These are phyloP conservation scores for Paraphaeosphaeria sporulosa DNA, from an alignment of 2,329 filamentous ascomycete species.

Conservation along the genomic window DNA sequence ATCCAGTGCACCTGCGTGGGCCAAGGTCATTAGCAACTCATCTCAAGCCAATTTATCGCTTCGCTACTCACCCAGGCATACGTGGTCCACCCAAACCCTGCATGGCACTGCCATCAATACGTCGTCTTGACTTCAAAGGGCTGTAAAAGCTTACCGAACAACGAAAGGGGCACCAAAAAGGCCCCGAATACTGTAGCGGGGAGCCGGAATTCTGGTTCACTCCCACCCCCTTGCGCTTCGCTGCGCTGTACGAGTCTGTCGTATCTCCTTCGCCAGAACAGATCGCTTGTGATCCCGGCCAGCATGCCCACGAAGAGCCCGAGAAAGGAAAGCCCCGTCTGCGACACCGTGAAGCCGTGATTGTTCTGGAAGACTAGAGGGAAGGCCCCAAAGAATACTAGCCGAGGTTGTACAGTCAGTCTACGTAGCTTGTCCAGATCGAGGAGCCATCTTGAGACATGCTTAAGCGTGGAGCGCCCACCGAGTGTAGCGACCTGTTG, in stretches of 20 bases:
- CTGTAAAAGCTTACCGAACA: constrained; percentile 70
- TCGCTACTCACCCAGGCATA: constrained; percentile 75
- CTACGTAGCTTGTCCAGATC: constrained; percentile 5
- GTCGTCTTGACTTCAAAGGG: constrained; percentile 28
- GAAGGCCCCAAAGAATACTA: constrained; percentile 75
- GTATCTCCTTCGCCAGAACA: constrained; percentile 71
- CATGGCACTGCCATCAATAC: constrained; percentile 37
- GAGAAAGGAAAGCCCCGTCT: constrained; percentile 80
- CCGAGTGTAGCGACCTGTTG: constrained; percentile 45
- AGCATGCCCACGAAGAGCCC: constrained; percentile 71
- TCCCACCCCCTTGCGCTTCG: constrained; percentile 62
- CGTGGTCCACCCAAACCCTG: constrained; percentile 82
- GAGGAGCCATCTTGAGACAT: constrained; percentile 8
- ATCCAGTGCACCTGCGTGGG: constrained; percentile 58
- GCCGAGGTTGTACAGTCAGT: constrained; percentile 15
- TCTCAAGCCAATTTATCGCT: constrained; percentile 59
- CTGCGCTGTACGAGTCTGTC: constrained; percentile 63
- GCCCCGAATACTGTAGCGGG: constrained; percentile 73
- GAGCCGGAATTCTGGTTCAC: constrained; percentile 87
- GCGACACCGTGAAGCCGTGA: constrained; percentile 80
- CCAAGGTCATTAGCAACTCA: constrained; percentile 42
- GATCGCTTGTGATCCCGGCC: constrained; percentile 67
- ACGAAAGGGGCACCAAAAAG: constrained; percentile 76
- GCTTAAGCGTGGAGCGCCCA: constrained; percentile 8
- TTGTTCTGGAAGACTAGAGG: constrained; percentile 77